These are phyloP conservation scores for Mycosphaerella arachidis DNA, from an alignment of 2,329 filamentous ascomycete genomes.

Conservation along the genomic window DNA sequence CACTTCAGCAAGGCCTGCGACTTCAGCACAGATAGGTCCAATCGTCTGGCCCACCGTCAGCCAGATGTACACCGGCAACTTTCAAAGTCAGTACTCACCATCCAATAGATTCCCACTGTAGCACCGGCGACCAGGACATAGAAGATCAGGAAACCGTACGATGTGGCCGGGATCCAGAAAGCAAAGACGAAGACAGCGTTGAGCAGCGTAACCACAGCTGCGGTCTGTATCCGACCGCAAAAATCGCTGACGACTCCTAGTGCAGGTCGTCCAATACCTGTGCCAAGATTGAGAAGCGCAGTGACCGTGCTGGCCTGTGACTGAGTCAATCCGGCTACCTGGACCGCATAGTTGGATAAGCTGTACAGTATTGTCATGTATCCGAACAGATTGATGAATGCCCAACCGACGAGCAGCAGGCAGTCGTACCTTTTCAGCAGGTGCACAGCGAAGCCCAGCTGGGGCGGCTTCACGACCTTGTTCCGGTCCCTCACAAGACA, in stretches of 20 bases:
- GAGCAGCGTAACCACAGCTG: constrained; percentile 38
- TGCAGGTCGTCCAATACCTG: constrained; percentile 44
- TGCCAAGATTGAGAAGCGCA: constrained; percentile 46
- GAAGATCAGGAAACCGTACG: constrained; percentile 41
- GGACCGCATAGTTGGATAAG: constrained; percentile 44
- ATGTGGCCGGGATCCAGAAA: constrained; percentile 45
- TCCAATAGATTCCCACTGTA: constrained; percentile 48
- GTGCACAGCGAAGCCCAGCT: constrained; percentile 35
- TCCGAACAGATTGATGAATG: constrained; percentile 41
- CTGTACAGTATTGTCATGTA: constrained; percentile 47
- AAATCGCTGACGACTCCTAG: constrained; percentile 45
- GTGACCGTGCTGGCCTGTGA: constrained; percentile 39
- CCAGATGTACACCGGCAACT: neutral
- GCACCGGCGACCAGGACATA: constrained; percentile 44
- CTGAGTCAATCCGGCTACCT: constrained; percentile 38
- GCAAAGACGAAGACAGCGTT: constrained; percentile 39
- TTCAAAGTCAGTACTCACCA: constrained; percentile 27
- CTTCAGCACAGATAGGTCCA: constrained; percentile 39
- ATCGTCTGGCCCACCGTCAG: constrained; percentile 30
- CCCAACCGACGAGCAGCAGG: constrained; percentile 39
- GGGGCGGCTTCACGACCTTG: constrained; percentile 31
- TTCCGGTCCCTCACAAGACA: constrained; percentile 34
- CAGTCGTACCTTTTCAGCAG: constrained; percentile 37
- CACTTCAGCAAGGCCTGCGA: constrained; percentile 39
- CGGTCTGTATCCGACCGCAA: constrained; percentile 41